Evolutionary conservation across 2,329 filamentous ascomycete species (phyloP), one percentile per base, ranked within the genome.

Genomic region (Exophiala sideris): DNA sequence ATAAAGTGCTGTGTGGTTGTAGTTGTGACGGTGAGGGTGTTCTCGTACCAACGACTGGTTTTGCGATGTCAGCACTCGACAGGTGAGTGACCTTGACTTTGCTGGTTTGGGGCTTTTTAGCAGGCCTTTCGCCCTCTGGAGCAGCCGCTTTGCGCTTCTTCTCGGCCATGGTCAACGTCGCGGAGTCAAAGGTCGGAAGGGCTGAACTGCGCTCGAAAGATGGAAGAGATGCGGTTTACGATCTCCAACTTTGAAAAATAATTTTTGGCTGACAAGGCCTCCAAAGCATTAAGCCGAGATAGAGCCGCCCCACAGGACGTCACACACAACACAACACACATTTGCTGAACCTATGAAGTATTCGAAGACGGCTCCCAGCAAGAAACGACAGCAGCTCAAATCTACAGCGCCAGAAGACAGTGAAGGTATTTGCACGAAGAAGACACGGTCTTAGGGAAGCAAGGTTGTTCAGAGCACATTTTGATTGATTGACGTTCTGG

Each of bases 101-200:
- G 33, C 41, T 46, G 16, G 50, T 58, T 38, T 62, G 61, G 3
- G 53, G 45, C 49, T 57, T 61, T 47, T 64, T 64, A 32, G 55
- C 45, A 10, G 62, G 60, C 24, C 56, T 29, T 14, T 54, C 52
- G 21, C 45, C 42, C 10, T 45, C 39, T 32, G 54, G 29, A 3
- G 56, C 24, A 32, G 24, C 45, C 5, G 54, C 52, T 52, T 64
- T 64, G 32, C 62, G 59, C 54, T 64, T 64, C 54, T 59, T 58
- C 33, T 60, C 56, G 6, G 35, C 44, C 59, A 61, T 63, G 76
- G 41, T 18, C 5, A 18, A 18, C 16, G 16, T 18, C 16, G 16
- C 16, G 16, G 16, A 18, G 2, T 18, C 16, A 18, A 18, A 3
- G 16, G 16, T 18, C 16, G 16, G 16, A 18, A 18, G 3, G 16